phyloP scores from a whole-genome alignment of 202 grass and related monocot species.

The Dendrocalamus latiflorus region DNA sequence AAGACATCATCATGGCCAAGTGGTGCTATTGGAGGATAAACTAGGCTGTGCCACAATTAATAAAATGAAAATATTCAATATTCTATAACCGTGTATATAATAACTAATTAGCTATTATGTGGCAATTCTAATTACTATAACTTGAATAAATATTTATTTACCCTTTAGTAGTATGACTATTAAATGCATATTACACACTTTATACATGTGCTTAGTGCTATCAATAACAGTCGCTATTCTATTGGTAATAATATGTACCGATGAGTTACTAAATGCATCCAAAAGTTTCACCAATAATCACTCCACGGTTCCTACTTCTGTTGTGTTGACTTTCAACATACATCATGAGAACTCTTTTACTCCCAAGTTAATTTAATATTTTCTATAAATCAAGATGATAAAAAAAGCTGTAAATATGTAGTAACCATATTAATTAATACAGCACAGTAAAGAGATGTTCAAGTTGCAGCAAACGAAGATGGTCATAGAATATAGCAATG shows the following conservation, averaged over 20 bases:
- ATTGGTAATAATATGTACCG: background rate
- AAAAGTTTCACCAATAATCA: background rate
- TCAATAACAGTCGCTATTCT: background rate
- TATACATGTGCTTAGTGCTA: background rate
- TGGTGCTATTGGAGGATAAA: conserved; percentile 64
- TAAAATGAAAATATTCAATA: conserved; percentile 28
- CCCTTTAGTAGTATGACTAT: background rate
- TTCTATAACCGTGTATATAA: background rate
- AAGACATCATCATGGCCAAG: conserved; percentile 60
- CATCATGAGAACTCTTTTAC: background rate
- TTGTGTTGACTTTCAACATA: background rate
- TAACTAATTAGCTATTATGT: background rate
- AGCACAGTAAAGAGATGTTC: background rate
- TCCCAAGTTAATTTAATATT: background rate
- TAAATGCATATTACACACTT: background rate
- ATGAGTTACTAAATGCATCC: background rate
- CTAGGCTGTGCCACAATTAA: conserved; percentile 42
- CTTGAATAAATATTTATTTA: background rate
- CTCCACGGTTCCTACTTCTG: background rate
- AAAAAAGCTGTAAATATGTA: background rate
- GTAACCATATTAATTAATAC: background rate
- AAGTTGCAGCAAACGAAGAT: no score
- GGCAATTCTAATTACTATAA: background rate
- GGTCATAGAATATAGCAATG: background rate
- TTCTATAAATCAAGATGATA: background rate